Evolutionary conservation across 2,329 filamentous ascomycete species (phyloP), one percentile per base, ranked within the genome.

Genomic region (Aspergillus sp.): DNA sequence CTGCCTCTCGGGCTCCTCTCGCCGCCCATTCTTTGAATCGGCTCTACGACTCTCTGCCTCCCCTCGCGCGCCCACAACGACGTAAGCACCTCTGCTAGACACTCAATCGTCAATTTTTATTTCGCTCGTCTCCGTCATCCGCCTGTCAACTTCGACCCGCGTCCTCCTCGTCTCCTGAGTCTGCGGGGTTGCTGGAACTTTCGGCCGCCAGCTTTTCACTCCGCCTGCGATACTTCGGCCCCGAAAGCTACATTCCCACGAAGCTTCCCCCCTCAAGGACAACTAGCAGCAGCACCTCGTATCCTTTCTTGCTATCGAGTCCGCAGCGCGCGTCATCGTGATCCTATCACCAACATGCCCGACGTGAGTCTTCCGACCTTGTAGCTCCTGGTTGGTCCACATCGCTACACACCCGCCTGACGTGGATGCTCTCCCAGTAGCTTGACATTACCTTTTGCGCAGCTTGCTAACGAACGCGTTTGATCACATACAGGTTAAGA

Each of bases 401-500:
- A 32, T 51, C 57, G n/a, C 26, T 54, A 38, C 36, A 53, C 57
- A 34, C 51, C 50, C 51, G 45, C 57, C 56, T 50, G 48, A 47
- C 48, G 41, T 41, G 50, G 22, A 44, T 36, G 11, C 32, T 47
- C 42, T 38, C 30, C 44, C 22, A 8, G 34, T 36, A 38, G 50
- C 50, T 38, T 43, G n/a, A 41, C 47, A 24, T 32, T 49, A 24
- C 41, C 45, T 43, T 41, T 54, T 56, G 63, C 62, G 61, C 64
- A 63, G 61, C n/a, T 26, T 47, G 57, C 67, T 72, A 59, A 71
- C 55, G 15, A 44, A 49, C 38, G 30, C 44, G 22, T 56, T 24
- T 41, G 45, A 11, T 24, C 45, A 41, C 24, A 36, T 60, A 52
- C 66, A 90, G 87, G 78, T 88, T 69, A 89, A 97, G 84, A 87